Conservation (phyloP, 192 early-diverging fungal genomes). For the Coemansia sp. region DNA sequence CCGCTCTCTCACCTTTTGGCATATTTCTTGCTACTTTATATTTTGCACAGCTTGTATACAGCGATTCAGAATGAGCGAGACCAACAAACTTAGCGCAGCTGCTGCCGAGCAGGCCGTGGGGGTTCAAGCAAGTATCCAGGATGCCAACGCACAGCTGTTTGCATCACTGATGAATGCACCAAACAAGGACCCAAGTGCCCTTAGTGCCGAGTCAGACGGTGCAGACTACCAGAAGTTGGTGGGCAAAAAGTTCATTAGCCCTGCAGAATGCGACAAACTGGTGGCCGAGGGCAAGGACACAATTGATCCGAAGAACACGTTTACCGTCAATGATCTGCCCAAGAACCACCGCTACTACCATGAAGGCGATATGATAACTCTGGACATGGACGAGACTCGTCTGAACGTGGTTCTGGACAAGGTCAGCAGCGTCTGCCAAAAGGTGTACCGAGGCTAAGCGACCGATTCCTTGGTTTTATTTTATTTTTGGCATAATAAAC, state of each 20-base stretch:
- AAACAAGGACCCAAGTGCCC: background rate
- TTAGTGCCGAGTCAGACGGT: background rate
- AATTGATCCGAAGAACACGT: slow-evolving; percentile 2
- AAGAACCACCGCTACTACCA: slow-evolving; percentile 24
- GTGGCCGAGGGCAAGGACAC: background rate
- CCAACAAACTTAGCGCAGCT: background rate
- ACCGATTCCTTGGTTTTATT: background rate
- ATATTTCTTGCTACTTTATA: background rate
- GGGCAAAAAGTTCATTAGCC: slow-evolving; percentile 16
- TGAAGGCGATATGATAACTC: background rate
- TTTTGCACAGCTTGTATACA: background rate
- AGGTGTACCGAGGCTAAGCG: background rate
- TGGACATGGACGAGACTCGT: background rate
- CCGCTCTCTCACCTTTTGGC: background rate
- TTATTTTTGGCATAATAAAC: too few species aligned
- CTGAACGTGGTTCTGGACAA: background rate
- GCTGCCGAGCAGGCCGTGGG: background rate
- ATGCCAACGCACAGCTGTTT: slow-evolving; percentile 9
- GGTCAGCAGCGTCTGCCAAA: background rate
- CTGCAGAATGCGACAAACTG: background rate
- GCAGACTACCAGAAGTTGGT: slow-evolving; percentile 11
- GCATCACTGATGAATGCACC: slow-evolving; percentile 4
- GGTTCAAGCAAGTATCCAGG: background rate
- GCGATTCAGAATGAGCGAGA: background rate
- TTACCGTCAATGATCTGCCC: slow-evolving; percentile 10